These are phyloP conservation scores for Pterula multifida DNA, from an alignment of 1,284 basidiomycete genomes.

Conservation along the genomic window DNA sequence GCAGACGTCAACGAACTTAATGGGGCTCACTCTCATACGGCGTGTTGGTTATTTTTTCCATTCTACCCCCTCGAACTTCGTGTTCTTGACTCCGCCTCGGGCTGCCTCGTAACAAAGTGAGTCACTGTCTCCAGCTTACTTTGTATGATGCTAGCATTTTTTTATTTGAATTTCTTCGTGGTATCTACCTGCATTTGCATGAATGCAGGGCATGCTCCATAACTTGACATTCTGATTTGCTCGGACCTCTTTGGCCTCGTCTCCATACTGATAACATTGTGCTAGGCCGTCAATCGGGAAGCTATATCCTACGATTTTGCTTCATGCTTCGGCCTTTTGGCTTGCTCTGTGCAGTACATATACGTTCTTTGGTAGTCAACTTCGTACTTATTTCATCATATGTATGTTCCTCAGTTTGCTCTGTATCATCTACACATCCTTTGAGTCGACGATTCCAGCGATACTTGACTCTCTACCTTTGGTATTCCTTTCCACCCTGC, in stretches of 20 bases:
- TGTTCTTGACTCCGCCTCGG: background rate
- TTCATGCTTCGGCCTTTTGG: no score
- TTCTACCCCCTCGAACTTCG: slow-evolving; percentile 30
- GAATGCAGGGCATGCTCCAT: slow-evolving; percentile 53
- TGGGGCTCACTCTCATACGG: slow-evolving; percentile 80
- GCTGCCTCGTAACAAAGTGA: slow-evolving; percentile 21
- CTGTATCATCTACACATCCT: no score
- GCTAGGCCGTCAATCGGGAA: no score
- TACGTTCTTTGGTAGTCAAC: no score
- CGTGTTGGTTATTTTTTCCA: slow-evolving; percentile 38
- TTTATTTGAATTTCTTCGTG: slow-evolving; percentile 80
- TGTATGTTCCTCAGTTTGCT: no score
- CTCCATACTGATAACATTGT: no score
- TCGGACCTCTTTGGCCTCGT: background rate
- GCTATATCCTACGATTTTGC: no score
- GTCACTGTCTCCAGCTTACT: slow-evolving; percentile 13
- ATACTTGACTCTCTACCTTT: no score
- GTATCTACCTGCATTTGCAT: slow-evolving; percentile 45
- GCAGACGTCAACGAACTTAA: slow-evolving; percentile 44
- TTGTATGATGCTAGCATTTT: slow-evolving; percentile 39
- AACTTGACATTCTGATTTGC: slow-evolving; percentile 57
- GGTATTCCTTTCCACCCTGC: no score
- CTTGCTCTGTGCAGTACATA: no score
- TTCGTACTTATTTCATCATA: no score
- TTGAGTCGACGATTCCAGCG: no score